Base-by-base conservation (phyloP, 257 asterid genomes). In the Verbena officinalis region DNA sequence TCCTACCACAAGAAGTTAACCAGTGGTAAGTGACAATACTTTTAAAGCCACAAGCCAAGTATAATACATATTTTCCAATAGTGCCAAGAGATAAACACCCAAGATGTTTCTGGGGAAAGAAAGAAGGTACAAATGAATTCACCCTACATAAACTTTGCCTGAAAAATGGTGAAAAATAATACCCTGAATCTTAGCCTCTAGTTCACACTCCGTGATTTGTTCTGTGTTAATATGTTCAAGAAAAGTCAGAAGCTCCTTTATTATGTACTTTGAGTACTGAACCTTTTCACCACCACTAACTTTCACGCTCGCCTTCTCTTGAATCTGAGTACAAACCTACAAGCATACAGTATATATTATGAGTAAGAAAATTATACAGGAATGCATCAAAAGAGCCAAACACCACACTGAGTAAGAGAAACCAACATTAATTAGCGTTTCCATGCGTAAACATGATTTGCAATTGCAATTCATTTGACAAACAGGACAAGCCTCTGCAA, bases 391-490 rank as follows among this genome's bases (percentile, higher is more conserved):
- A 62, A 38, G 30, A 67, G 30, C 12, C 42, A 62, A 30, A 73
- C 33, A 34, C 44, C 22, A 43, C 6, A 34, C 14, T 14, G 33
- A 39, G 60, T 43, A 4, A 49, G 59, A 68, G 65, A 60, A 78
- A 72, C 81, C 21, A 65, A 85, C 96, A 44, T 73, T 71, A 16
- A 11, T 16, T 20, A 65, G 9, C 36, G 61, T 68, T 44, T 82
- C 88, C 83, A 86, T 68, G 36, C 92, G 81, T 74, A 88, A 77
- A 76, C 96, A 88, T 42, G 81, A 5, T 76, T 80, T 84, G 85
- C 95, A 88, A 65, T 89, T 89, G 83, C 96, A 89, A 49, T 78
- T 84, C 44, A 62, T 55, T 33, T 39, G 62, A 83, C 96, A 89
- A 78, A 89, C 85, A 57, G 96, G 96, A 59, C 96, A 89, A 51